Evolutionary conservation across 2,329 filamentous ascomycete genomes (phyloP).

Genomic region (Colletotrichum sp.): DNA sequence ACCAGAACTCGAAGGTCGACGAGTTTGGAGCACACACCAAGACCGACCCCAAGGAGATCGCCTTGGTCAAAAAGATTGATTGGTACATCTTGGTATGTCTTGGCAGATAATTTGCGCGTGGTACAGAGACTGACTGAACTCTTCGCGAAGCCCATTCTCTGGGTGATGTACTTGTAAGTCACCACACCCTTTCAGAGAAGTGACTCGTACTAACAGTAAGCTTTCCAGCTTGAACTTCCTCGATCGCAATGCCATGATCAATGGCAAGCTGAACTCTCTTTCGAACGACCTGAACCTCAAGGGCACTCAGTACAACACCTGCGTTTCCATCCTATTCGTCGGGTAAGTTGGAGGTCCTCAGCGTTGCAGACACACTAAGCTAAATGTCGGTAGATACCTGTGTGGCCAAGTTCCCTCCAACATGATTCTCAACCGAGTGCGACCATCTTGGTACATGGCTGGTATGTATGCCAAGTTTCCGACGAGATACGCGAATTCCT

Average conservation of each 20-base stretch:
- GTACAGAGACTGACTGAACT: not conserved
- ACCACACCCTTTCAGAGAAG: not conserved
- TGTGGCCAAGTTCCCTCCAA: slow-evolving; percentile 32
- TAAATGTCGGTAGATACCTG: slow-evolving; percentile 6
- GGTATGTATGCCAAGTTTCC: not conserved
- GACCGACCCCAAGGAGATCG: slow-evolving; percentile 41
- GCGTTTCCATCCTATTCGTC: slow-evolving; percentile 23
- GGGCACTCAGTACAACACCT: slow-evolving; percentile 33
- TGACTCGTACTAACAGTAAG: not conserved
- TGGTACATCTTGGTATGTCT: slow-evolving; percentile 33
- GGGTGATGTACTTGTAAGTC: slow-evolving; percentile 23
- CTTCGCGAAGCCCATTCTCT: slow-evolving; percentile 13
- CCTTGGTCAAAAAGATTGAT: slow-evolving; percentile 39
- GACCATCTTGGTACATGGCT: slow-evolving; percentile 24
- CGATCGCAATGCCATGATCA: slow-evolving; percentile 34
- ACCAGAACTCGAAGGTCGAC: slow-evolving; percentile 27
- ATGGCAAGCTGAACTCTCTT: slow-evolving; percentile 31
- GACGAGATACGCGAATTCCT: not conserved
- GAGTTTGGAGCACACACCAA: slow-evolving; percentile 44
- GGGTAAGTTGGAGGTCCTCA: not conserved
- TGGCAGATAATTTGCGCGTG: not conserved
- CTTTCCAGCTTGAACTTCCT: slow-evolving; percentile 24
- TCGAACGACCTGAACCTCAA: slow-evolving; percentile 30
- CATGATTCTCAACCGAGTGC: slow-evolving; percentile 35
- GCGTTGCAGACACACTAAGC: not conserved